A percentile compares a stretch with the other conserved stretches of the same genome.
phyloP scores from a whole-genome alignment of 176 grass and related monocot genomes.

The Rhynchospora pubera region DNA sequence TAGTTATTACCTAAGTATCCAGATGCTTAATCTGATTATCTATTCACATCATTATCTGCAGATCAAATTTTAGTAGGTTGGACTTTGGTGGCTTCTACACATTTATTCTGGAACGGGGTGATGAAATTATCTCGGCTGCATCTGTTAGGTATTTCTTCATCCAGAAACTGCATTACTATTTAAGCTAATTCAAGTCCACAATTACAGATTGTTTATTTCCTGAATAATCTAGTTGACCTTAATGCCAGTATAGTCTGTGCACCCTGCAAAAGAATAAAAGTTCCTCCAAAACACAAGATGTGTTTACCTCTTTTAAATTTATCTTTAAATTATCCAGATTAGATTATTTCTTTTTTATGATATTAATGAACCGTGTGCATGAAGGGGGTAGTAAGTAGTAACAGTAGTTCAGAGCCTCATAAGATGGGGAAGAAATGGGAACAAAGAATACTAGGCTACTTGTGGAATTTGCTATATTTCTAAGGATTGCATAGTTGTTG shows the following conservation, averaged over 20 bases:
- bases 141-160: slow-evolving; percentile 55
- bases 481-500: background rate
- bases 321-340: background rate
- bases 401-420: background rate
- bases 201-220: background rate
- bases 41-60: slow-evolving; percentile 24
- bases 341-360: background rate
- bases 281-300: background rate
- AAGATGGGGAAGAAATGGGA: background rate
- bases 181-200: background rate
- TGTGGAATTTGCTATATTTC: background rate
- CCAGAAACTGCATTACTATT: background rate
- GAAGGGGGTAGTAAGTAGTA: background rate
- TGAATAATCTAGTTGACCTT: slow-evolving; percentile 6
- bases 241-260: background rate
- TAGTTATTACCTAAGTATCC: background rate
- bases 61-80: slow-evolving; percentile 85
- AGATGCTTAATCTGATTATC: background rate
- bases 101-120: slow-evolving; percentile 78
- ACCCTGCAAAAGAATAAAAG: background rate
- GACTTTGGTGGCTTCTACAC: slow-evolving; percentile 85
- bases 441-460: background rate
- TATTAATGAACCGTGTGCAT: background rate
- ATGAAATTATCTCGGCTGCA: slow-evolving; percentile 88
- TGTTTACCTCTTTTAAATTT: background rate